Conservation (phyloP, 2,329 filamentous ascomycete genomes). For the Venturia carpophila region DNA sequence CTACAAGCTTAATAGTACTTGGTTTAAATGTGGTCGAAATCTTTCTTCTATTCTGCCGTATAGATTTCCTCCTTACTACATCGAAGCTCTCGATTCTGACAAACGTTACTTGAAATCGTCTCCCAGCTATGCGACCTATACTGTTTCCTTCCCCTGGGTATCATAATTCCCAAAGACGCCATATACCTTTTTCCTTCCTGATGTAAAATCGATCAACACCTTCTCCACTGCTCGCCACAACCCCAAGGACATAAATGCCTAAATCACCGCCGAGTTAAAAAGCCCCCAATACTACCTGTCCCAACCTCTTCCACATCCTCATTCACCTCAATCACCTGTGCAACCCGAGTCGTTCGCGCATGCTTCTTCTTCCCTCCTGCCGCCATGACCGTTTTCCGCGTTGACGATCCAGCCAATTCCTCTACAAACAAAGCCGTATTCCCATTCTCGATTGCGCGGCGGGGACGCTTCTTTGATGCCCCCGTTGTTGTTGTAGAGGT, state of each 20-base stretch:
- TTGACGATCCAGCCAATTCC: neutral
- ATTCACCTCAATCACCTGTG: neutral
- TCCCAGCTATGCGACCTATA: neutral
- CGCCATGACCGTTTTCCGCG: neutral
- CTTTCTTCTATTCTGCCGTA: neutral
- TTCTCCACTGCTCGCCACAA: neutral
- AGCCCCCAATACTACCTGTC: neutral
- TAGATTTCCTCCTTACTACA: too few species aligned
- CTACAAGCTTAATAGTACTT: neutral
- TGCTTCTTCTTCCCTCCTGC: neutral
- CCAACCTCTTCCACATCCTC: neutral
- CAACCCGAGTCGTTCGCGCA: neutral
- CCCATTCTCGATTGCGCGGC: constrained; percentile 14
- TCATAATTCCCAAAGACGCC: constrained; percentile 5
- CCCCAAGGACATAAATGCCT: too few species aligned
- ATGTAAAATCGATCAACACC: too few species aligned
- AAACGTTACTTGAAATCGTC: too few species aligned
- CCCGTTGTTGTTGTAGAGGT: neutral
- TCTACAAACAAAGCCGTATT: neutral
- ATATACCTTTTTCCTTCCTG: neutral
- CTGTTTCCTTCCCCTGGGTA: neutral
- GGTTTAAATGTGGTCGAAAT: neutral
- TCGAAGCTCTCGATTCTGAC: too few species aligned
- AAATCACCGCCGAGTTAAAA: neutral
- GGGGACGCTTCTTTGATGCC: constrained; percentile 7